Conservation (phyloP, 2,329 filamentous ascomycete species). For the Lachnellula cervina region DNA sequence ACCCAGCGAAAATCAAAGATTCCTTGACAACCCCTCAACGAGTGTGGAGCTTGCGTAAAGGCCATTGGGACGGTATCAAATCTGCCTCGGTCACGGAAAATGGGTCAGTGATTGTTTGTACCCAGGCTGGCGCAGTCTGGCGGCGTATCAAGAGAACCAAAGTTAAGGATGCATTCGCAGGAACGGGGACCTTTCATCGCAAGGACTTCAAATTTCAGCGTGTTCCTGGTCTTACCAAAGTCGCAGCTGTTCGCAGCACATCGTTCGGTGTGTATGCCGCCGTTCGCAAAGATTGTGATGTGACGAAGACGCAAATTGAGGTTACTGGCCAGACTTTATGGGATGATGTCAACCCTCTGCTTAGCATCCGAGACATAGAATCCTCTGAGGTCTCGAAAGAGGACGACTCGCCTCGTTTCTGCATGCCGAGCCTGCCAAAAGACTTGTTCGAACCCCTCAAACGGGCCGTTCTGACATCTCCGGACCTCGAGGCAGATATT, state of each 20-base stretch:
- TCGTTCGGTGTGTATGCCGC: slow-evolving; percentile 86
- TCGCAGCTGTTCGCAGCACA: slow-evolving; percentile 79
- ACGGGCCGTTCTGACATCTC: slow-evolving; percentile 53
- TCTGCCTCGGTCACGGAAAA: slow-evolving; percentile 89
- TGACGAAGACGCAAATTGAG: slow-evolving; percentile 66
- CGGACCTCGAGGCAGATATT: slow-evolving; percentile 63
- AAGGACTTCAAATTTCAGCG: slow-evolving; percentile 96
- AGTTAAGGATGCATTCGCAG: slow-evolving; percentile 58
- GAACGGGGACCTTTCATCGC: slow-evolving; percentile 52
- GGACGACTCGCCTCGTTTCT: slow-evolving; percentile 38
- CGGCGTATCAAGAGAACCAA: slow-evolving; percentile 77
- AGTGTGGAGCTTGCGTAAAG: slow-evolving; percentile 83
- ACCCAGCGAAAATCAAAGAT: slow-evolving; percentile 82
- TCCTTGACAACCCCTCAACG: slow-evolving; percentile 73
- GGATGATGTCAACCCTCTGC: slow-evolving; percentile 66
- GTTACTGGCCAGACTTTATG: slow-evolving; percentile 66
- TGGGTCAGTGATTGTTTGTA: slow-evolving; percentile 91
- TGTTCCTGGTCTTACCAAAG: slow-evolving; percentile 80
- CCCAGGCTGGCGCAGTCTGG: slow-evolving; percentile 90
- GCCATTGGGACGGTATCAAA: slow-evolving; percentile 60
- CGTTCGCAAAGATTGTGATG: slow-evolving; percentile 76
- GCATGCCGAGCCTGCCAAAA: slow-evolving; percentile 41
- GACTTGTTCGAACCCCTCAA: slow-evolving; percentile 48
- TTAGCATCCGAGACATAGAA: slow-evolving; percentile 61
- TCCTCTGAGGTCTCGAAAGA: slow-evolving; percentile 36